Evolutionary conservation across 352 stramenopile genomes (phyloP), one percentile per base, ranked within the genome.

Genomic region (Pythium pyrilobum): DNA sequence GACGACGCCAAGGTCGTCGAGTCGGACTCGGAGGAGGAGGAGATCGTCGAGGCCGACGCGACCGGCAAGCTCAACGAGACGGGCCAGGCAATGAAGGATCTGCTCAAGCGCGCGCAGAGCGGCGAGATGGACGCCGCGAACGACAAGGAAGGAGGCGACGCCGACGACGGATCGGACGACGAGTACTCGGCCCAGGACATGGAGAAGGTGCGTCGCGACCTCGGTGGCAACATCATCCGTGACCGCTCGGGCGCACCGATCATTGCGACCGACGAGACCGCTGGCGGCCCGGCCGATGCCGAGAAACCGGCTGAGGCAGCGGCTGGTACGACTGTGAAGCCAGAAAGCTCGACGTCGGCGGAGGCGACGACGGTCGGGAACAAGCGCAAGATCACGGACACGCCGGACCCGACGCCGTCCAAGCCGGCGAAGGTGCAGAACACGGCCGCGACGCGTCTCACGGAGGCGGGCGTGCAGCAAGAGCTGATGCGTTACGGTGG

Each of bases 401-500:
- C 48, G 5, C 63, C 71, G 16, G 64, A 59, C 24, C 66, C 84
- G 18, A 69, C 76, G 9, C 66, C 74, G 1, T 54, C 56, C 13
- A 87, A 88, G 56, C 18, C 51, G 31, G 16, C 46, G 1, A 84
- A 85, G 61, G n/a, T n/a, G n/a, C 54, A 62, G 4, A 46, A 47
- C 10, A 13, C 67, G n/a, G 50, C 66, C 0, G 48, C 49, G 8
- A 87, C 71, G 33, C 84, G 85, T 28, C 71, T 93, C 5, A 91
- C 83, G 9, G 83, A 94, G 33, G 83, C 83, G 40, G 75, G 78
- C 46, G 79, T 94, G 48, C 83, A 92, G 66, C 77, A 92, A 43
- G 83, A 92, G 41, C 62, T 94, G 37, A 84, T 94, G 36, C 77
- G 77, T 44, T 92, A 88, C 52, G 83, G 83, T 40, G 83, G 83